Evolutionary conservation across 2,329 filamentous ascomycete species (phyloP).

Genomic region (Hypoxylon rubiginosum): DNA sequence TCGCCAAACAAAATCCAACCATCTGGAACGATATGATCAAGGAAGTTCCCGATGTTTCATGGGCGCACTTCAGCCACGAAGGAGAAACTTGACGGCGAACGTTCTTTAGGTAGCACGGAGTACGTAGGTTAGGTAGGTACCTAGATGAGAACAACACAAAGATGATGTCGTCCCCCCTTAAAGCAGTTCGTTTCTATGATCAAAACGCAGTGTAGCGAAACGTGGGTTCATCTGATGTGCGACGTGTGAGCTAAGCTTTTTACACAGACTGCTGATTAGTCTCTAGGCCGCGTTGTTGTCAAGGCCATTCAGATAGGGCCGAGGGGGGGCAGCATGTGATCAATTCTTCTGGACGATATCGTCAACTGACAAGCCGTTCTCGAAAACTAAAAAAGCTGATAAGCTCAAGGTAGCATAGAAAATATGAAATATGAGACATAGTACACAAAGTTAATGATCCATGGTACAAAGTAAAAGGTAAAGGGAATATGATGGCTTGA

Average conservation of each 20-base stretch:
- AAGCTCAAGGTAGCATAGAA: background rate
- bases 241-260: conserved; percentile 20
- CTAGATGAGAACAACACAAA: background rate
- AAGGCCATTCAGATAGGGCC: conserved; percentile 1
- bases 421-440: background rate
- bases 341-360: conserved; percentile 33
- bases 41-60: background rate
- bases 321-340: conserved; percentile 21
- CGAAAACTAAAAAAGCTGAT: conserved; percentile 10
- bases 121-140: background rate
- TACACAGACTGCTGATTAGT: background rate
- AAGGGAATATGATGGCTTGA: background rate
- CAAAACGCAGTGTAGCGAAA: conserved; percentile 22
- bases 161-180: background rate
- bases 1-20: background rate
- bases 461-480: too few species aligned
- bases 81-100: background rate
- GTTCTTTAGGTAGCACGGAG: background rate
- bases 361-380: conserved; percentile 35
- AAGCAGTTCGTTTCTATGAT: background rate
- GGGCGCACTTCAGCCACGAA: background rate
- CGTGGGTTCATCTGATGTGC: conserved; percentile 32
- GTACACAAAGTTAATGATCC: background rate
- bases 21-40: background rate
- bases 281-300: background rate